Conservation (phyloP, 2,329 filamentous ascomycete genomes). For the Madurella mycetomatis region DNA sequence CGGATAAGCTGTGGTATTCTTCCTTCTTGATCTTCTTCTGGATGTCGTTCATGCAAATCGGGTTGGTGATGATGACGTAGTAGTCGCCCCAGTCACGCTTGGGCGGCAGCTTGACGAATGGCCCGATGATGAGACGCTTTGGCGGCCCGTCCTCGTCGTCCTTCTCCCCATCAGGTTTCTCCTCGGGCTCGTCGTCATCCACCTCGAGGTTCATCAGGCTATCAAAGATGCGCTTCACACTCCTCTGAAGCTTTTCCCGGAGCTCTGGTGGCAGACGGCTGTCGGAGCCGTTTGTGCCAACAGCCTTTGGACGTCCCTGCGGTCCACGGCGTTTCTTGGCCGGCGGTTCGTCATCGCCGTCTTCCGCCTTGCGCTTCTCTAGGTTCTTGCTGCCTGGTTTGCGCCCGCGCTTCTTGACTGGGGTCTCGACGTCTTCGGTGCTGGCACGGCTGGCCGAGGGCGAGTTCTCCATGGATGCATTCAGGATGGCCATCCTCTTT, state of each 20-base stretch:
- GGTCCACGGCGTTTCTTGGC: slow-evolving; percentile 74
- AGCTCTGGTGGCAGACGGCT: slow-evolving; percentile 64
- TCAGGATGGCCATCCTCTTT: slow-evolving; percentile 44
- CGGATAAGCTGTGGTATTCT: slow-evolving; percentile 77
- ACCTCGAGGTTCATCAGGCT: slow-evolving; percentile 80
- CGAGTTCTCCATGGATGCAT: slow-evolving; percentile 56
- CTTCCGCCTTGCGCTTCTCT: slow-evolving; percentile 85
- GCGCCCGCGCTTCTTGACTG: slow-evolving; percentile 77
- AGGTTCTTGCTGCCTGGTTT: slow-evolving; percentile 64
- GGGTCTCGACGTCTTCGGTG: slow-evolving; percentile 72
- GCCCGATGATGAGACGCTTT: slow-evolving; percentile 82
- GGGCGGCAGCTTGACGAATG: slow-evolving; percentile 86
- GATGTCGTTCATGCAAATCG: slow-evolving; percentile 95
- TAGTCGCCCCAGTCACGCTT: slow-evolving; percentile 92
- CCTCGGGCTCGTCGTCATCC: slow-evolving; percentile 58
- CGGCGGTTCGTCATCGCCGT: slow-evolving; percentile 71
- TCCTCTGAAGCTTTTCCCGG: slow-evolving; percentile 72
- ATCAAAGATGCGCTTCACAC: slow-evolving; percentile 73
- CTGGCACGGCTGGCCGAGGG: slow-evolving; percentile 75
- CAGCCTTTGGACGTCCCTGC: slow-evolving; percentile 63
- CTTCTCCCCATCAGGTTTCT: slow-evolving; percentile 38
- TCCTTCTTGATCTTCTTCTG: slow-evolving; percentile 93
- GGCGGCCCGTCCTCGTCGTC: slow-evolving; percentile 55
- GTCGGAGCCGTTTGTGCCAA: slow-evolving; percentile 35
- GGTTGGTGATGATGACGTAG: slow-evolving; percentile 85